phyloP scores from a whole-genome alignment of 495 filamentous ascomycete species.

The Neurospora sp. region DNA sequence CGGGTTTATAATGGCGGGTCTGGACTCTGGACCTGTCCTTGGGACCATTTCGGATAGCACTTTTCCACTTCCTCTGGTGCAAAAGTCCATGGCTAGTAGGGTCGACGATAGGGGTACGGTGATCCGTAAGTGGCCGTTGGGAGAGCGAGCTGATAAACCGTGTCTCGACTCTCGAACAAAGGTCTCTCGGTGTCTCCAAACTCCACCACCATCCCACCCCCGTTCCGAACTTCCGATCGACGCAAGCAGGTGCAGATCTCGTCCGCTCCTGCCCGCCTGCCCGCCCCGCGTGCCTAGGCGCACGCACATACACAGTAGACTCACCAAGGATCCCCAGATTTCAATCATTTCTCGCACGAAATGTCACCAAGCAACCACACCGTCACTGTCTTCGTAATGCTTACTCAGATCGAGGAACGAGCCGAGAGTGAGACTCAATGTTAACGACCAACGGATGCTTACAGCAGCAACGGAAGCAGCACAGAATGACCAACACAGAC shows the following conservation, averaged over 20 bases:
- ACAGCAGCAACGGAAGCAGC: not conserved
- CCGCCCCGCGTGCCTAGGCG: not conserved
- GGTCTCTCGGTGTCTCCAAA: not conserved
- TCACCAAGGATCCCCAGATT: not conserved
- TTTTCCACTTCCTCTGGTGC: too few relatives aligned
- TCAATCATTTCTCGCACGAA: not conserved
- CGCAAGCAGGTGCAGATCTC: not conserved
- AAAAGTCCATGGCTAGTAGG: too few relatives aligned
- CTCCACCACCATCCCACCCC: not conserved
- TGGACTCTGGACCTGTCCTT: not conserved
- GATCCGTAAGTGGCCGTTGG: not conserved
- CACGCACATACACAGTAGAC: too few relatives aligned
- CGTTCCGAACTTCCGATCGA: not conserved
- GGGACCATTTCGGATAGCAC: too few relatives aligned
- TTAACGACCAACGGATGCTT: not conserved
- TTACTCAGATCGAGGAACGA: not conserved
- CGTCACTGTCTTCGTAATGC: not conserved
- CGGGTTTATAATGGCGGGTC: not conserved
- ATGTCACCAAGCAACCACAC: not conserved
- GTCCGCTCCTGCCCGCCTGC: not conserved
- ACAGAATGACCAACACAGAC: too few relatives aligned
- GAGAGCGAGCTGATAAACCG: not conserved
- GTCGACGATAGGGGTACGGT: not conserved
- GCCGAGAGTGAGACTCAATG: not conserved
- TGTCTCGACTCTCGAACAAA: not conserved